Evolutionary conservation across 768 basidiomycete genomes (phyloP).

Genomic region (Russula olivacea): DNA sequence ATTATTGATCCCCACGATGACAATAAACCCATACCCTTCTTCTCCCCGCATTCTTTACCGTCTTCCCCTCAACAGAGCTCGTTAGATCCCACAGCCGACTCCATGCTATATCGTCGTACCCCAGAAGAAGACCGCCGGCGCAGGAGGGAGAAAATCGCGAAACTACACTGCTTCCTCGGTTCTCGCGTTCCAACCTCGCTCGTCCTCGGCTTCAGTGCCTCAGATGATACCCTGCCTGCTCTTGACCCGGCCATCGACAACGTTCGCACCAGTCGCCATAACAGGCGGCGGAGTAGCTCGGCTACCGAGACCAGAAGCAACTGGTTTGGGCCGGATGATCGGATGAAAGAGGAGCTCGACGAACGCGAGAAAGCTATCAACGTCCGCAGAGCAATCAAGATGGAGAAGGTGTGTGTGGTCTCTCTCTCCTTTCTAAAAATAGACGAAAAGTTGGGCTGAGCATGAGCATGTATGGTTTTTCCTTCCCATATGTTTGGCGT

Average conservation of each 20-base stretch:
- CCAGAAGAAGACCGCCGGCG: slow-evolving; percentile 58
- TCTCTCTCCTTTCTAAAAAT: neutral
- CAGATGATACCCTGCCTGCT: slow-evolving; percentile 32
- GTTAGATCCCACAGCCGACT: slow-evolving; percentile 40
- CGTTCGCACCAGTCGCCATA: slow-evolving; percentile 30
- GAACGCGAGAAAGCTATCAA: slow-evolving; percentile 72
- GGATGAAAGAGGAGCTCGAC: slow-evolving; percentile 63
- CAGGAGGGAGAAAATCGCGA: slow-evolving; percentile 72
- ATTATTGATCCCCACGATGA: slow-evolving; percentile 68
- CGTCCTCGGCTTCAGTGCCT: slow-evolving; percentile 46
- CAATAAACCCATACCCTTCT: slow-evolving; percentile 32
- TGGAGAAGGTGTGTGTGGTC: slow-evolving; percentile 95
- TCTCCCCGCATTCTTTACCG: neutral
- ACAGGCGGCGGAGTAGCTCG: slow-evolving; percentile 50
- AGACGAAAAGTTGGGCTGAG: neutral
- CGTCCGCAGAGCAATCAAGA: slow-evolving; percentile 75
- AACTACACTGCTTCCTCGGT: slow-evolving; percentile 81
- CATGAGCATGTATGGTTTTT: neutral
- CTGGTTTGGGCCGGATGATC: slow-evolving; percentile 53
- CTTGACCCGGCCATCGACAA: slow-evolving; percentile 24
- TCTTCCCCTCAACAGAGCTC: slow-evolving; percentile 37
- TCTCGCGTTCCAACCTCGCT: slow-evolving; percentile 69
- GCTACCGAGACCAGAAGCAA: slow-evolving; percentile 41
- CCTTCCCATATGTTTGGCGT: slow-evolving; percentile 67
- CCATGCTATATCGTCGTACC: slow-evolving; percentile 35